These are phyloP conservation scores for Peniophora sp. DNA, from an alignment of 1,284 basidiomycete genomes.

Conservation along the genomic window DNA sequence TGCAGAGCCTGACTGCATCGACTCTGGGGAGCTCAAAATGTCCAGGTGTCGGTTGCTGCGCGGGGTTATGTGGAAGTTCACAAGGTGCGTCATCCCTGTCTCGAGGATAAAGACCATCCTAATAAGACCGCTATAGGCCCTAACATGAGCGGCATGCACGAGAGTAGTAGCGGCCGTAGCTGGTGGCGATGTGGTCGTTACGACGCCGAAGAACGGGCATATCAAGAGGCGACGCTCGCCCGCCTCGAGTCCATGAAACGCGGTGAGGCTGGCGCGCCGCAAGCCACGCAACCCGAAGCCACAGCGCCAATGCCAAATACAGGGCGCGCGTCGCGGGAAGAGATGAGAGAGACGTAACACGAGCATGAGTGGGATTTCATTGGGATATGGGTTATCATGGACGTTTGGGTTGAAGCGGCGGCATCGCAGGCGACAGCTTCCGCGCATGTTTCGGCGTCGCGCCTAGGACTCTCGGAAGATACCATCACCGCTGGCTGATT, in stretches of 20 bases:
- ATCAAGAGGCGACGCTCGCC: neutral
- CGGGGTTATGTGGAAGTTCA: neutral
- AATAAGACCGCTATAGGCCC: neutral
- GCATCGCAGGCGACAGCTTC: no score
- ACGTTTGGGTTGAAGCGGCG: no score
- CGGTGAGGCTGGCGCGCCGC: neutral
- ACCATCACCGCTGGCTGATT: no score
- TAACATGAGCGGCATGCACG: neutral
- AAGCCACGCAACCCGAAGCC: neutral
- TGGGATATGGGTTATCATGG: no score
- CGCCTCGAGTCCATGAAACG: neutral
- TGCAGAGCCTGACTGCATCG: no score
- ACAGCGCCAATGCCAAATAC: neutral
- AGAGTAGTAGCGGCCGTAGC: neutral
- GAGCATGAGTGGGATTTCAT: no score
- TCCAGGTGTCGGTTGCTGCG: no score
- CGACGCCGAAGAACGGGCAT: neutral
- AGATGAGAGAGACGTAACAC: neutral
- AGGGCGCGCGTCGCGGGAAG: neutral
- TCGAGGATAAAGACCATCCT: neutral
- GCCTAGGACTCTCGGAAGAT: no score
- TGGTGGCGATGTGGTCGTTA: neutral
- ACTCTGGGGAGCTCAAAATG: no score
- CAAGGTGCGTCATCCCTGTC: neutral
- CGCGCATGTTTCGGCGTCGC: no score